Evolutionary conservation across 805 yeast genomes (phyloP), one percentile per base, ranked within the genome.

Genomic region (Pichia membranifaciens): DNA sequence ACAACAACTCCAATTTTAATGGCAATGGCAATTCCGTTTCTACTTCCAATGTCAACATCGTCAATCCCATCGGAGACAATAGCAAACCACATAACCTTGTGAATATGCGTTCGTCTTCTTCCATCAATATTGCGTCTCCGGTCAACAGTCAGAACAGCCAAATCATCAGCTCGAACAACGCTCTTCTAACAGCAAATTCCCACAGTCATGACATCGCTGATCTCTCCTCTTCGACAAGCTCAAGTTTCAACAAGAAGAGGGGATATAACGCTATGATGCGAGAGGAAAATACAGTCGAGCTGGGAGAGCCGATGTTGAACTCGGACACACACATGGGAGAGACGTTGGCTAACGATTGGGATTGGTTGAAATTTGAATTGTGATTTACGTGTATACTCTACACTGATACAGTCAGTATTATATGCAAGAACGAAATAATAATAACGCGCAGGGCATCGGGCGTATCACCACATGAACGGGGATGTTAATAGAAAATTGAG

Each of bases 361-460:
- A 64, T 48, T 67, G 71, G 71, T 51, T 67, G 34, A 65, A 66
- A 41, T 65, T 66, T 49, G 65, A 61, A 18, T 17, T 52, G 3
- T 48, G 37, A 35, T 10, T 20, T 12, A 7, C 5, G 20, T 7
- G 23, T 41, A 13, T 41, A 31, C 22, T 18, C 8, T n/a, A n/a
- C n/a, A n/a, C n/a, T n/a, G n/a, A n/a, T n/a, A n/a, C n/a, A n/a
- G n/a, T n/a, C n/a, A n/a, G n/a, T n/a, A n/a, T n/a, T 25, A 25
- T 10, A 25, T 10, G 29, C 29, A 25, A 10, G 10, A 8, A 25
- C 29, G 29, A 10, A 25, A 25, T 10, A 25, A 25, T 25, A n/a
- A n/a, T 25, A 25, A 25, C 29, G 29, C 29, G 29, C 29, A 25
- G 29, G 29, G 29, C 29, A 25, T 25, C 29, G 29, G 29, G 29